These are phyloP conservation scores for Fonsecaea pugnacius DNA, from an alignment of 2,329 filamentous ascomycete species.

Conservation along the genomic window DNA sequence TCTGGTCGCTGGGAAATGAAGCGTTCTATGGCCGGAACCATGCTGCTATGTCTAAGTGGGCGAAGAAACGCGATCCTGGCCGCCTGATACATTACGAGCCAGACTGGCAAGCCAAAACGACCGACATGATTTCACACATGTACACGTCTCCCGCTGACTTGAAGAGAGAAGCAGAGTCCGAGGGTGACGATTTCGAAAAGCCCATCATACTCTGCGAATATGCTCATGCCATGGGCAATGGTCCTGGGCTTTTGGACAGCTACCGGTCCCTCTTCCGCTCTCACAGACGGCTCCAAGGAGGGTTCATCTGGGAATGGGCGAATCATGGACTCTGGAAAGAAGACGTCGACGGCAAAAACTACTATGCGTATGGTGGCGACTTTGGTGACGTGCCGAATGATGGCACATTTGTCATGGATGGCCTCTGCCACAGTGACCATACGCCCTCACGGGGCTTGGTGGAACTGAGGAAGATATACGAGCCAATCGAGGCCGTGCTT, in stretches of 20 bases:
- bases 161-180: slow-evolving; percentile 40
- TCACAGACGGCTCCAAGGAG: slow-evolving; percentile 67
- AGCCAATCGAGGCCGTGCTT: slow-evolving; percentile 60
- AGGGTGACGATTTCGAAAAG: slow-evolving; percentile 53
- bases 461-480: slow-evolving; percentile 63
- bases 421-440: slow-evolving; percentile 60
- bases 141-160: slow-evolving; percentile 53
- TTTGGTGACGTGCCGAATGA: slow-evolving; percentile 67
- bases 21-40: slow-evolving; percentile 73
- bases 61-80: slow-evolving; percentile 61
- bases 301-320: slow-evolving; percentile 70
- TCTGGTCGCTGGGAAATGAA: slow-evolving; percentile 76
- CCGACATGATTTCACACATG: slow-evolving; percentile 72
- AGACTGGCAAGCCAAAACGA: slow-evolving; percentile 61
- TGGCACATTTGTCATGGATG: slow-evolving; percentile 66
- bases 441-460: slow-evolving; percentile 60
- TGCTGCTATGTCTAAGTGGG: slow-evolving; percentile 68
- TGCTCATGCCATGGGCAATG: slow-evolving; percentile 73
- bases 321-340: slow-evolving; percentile 59
- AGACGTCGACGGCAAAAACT: slow-evolving; percentile 46
- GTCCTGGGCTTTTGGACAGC: slow-evolving; percentile 70
- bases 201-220: slow-evolving; percentile 55
- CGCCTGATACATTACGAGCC: slow-evolving; percentile 70
- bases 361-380: slow-evolving; percentile 66
- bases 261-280: slow-evolving; percentile 68